Evolutionary conservation across 176 grass and related monocot species (phyloP).

Genomic region (Echinochloa phyllopogon): DNA sequence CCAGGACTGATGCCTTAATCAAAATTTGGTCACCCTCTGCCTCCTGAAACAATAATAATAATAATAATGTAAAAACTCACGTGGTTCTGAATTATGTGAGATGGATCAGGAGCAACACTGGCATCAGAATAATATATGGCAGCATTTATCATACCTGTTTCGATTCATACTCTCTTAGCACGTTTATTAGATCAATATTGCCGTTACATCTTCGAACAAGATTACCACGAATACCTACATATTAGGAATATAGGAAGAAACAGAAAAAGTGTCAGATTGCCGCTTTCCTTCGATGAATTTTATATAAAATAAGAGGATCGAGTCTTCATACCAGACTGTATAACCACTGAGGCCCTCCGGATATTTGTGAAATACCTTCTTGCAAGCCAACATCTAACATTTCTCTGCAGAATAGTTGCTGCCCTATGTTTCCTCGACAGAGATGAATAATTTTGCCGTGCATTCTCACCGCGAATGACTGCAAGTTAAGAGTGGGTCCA

Average conservation of each 20-base stretch:
- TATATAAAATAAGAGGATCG: not conserved
- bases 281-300: constrained; percentile 21
- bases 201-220: constrained; percentile 82
- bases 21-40: constrained; percentile 73
- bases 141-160: constrained; percentile 58
- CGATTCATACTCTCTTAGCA: constrained; percentile 60
- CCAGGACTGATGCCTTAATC: constrained; percentile 82
- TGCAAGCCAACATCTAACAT: constrained; percentile 66
- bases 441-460: constrained; percentile 61
- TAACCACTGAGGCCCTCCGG: constrained; percentile 68
- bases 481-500: constrained; percentile 19
- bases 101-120: constrained; percentile 12
- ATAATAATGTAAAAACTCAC: constrained; percentile 21
- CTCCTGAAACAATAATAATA: constrained; percentile 56
- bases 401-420: constrained; percentile 69
- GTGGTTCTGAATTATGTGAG: not conserved
- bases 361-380: constrained; percentile 71
- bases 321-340: constrained; percentile 83
- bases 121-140: not conserved
- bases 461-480: constrained; percentile 88
- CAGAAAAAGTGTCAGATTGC: constrained; percentile 12
- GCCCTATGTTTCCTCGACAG: constrained; percentile 71
- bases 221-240: constrained; percentile 75
- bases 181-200: constrained; percentile 72
- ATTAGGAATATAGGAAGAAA: constrained; percentile 32